Percentiles rank a stretch among this genome's conserved stretches.
These are phyloP conservation scores for Penicillium sp. DNA, from an alignment of 2,329 filamentous ascomycete species.

Conservation along the genomic window DNA sequence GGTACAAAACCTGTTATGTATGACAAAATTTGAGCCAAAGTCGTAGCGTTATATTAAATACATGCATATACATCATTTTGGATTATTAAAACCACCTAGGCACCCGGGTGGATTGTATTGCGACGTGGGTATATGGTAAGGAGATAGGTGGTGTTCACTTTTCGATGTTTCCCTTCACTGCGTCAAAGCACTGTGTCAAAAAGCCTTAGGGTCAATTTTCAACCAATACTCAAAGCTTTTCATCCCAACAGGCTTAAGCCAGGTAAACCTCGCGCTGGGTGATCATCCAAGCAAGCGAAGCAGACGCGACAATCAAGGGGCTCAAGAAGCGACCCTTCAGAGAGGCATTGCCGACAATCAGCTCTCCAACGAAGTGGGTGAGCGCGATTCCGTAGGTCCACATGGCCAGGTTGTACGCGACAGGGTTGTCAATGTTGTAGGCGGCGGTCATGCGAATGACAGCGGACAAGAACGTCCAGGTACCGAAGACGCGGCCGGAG, in stretches of 20 bases:
- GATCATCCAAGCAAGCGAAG: conserved; percentile 63
- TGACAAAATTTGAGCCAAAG: background rate
- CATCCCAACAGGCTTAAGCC: conserved; percentile 10
- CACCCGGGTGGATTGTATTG: background rate
- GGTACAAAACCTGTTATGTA: background rate
- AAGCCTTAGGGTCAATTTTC: no score
- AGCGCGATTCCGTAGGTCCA: conserved; percentile 81
- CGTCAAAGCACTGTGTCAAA: no score
- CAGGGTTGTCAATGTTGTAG: conserved; percentile 72
- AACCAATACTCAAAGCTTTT: background rate
- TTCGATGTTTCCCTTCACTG: no score
- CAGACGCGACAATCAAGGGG: conserved; percentile 59
- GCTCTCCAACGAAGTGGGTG: conserved; percentile 76
- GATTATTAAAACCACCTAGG: background rate
- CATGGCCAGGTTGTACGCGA: conserved; percentile 76
- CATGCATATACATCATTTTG: conserved; percentile 1
- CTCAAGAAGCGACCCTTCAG: conserved; percentile 61
- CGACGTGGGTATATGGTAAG: background rate
- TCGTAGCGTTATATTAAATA: background rate
- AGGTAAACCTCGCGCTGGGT: conserved; percentile 53
- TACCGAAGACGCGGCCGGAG: conserved; percentile 77
- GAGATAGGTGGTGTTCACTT: no score
- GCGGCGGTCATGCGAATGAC: conserved; percentile 80
- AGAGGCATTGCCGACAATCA: conserved; percentile 73
- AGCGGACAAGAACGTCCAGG: conserved; percentile 79